These are phyloP conservation scores for Tephrocybe sp. DNA, from an alignment of 768 basidiomycete species.

Conservation along the genomic window DNA sequence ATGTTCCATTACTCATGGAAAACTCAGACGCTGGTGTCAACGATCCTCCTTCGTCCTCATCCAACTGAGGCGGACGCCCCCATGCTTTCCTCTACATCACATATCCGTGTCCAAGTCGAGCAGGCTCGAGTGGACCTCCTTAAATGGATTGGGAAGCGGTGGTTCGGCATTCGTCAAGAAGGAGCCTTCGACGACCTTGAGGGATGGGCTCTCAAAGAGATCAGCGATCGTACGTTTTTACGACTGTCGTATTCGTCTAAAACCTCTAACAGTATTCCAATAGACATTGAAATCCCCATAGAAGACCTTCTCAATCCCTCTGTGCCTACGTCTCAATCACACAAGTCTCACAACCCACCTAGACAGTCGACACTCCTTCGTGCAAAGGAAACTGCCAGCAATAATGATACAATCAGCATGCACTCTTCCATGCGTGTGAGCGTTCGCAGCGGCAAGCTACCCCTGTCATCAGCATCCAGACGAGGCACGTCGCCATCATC, in stretches of 20 bases:
- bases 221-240: slow-evolving; percentile 65
- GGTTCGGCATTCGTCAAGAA: slow-evolving; percentile 71
- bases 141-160: slow-evolving; percentile 75
- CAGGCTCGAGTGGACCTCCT: slow-evolving; percentile 66
- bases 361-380: slow-evolving; percentile 18
- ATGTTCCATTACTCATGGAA: neutral
- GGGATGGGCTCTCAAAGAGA: slow-evolving; percentile 86
- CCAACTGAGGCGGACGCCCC: slow-evolving; percentile 57
- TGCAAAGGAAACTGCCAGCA: slow-evolving; percentile 37
- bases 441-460: slow-evolving; percentile 35
- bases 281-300: slow-evolving; percentile 79
- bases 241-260: neutral
- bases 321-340: slow-evolving; percentile 20
- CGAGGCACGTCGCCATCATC: slow-evolving; percentile 30
- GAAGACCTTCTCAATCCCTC: slow-evolving; percentile 67
- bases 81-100: slow-evolving; percentile 69
- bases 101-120: slow-evolving; percentile 72
- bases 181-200: slow-evolving; percentile 86
- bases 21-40: slow-evolving; percentile 66
- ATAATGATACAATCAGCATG: slow-evolving; percentile 40
- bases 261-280: neutral
- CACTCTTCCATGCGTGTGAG: slow-evolving; percentile 40
- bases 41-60: slow-evolving; percentile 69
- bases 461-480: slow-evolving; percentile 14
- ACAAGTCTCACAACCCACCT: slow-evolving; percentile 21